Conservation (phyloP, 495 filamentous ascomycete species). For the Penicillium goetzii region DNA sequence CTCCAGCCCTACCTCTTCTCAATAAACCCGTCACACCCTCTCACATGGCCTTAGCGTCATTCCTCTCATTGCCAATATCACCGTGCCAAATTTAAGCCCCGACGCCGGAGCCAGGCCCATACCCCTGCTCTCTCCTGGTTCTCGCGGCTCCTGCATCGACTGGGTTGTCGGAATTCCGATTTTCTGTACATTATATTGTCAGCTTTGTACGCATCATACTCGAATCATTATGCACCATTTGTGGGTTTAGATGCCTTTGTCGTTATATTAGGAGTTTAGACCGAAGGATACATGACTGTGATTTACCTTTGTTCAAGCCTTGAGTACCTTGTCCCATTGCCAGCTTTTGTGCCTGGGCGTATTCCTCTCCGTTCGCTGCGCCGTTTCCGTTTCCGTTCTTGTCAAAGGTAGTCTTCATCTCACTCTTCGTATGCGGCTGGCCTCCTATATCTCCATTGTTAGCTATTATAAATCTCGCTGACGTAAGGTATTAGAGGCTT, state of each 20-base stretch:
- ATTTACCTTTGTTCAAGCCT: slow-evolving; percentile 41
- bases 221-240: slow-evolving; percentile 6
- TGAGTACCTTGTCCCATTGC: slow-evolving; percentile 29
- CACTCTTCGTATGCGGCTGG: slow-evolving; percentile 38
- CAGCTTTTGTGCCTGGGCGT: slow-evolving; percentile 35
- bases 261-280: slow-evolving; percentile 39
- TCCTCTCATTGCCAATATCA: slow-evolving; percentile 19
- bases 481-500: neutral
- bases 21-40: slow-evolving; percentile 36
- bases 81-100: slow-evolving; percentile 50
- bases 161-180: slow-evolving; percentile 38
- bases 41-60: slow-evolving; percentile 20
- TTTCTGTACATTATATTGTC: slow-evolving; percentile 51
- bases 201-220: slow-evolving; percentile 39
- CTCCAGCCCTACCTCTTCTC: slow-evolving; percentile 43
- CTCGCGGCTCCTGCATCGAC: slow-evolving; percentile 44
- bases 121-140: slow-evolving; percentile 60
- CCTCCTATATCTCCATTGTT: slow-evolving; percentile 21
- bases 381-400: neutral
- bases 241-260: slow-evolving; percentile 28
- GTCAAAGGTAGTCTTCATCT: slow-evolving; percentile 26
- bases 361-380: slow-evolving; percentile 27
- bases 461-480: neutral
- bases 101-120: slow-evolving; percentile 60
- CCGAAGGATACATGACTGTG: slow-evolving; percentile 33